These are phyloP conservation scores for Nothopassalora personata DNA, from an alignment of 2,329 filamentous ascomycete genomes.

Conservation along the genomic window DNA sequence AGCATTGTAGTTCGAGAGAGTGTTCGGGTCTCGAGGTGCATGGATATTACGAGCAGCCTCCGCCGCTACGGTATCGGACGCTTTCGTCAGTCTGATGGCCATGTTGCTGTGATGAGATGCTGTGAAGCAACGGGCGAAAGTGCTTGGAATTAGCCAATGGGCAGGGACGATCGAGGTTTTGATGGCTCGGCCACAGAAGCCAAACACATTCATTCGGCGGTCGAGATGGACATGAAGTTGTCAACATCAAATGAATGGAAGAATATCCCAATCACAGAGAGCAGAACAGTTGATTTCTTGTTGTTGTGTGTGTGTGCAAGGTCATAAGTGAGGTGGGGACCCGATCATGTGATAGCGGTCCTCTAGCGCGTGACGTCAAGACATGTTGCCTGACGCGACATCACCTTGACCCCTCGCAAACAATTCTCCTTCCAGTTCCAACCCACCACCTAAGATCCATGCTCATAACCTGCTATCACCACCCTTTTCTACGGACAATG, in stretches of 20 bases:
- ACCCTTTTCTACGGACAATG: too few relatives aligned
- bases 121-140: slow-evolving; percentile 2
- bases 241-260: background rate
- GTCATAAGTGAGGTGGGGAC: too few relatives aligned
- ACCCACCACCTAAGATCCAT: too few relatives aligned
- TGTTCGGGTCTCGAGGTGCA: slow-evolving; percentile 66
- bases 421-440: too few relatives aligned
- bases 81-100: slow-evolving; percentile 21
- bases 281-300: too few relatives aligned
- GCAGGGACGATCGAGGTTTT: background rate
- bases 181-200: slow-evolving; percentile 7
- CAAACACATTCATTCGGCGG: slow-evolving; percentile 12
- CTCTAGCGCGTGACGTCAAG: too few relatives aligned
- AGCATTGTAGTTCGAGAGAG: slow-evolving; percentile 82
- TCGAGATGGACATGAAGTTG: background rate
- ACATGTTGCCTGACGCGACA: too few relatives aligned
- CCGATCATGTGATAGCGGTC: too few relatives aligned
- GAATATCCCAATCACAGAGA: too few relatives aligned
- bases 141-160: background rate
- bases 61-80: slow-evolving; percentile 21
- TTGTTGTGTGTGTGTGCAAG: too few relatives aligned
- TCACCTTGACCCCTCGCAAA: too few relatives aligned
- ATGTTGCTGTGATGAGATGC: slow-evolving; percentile 11
- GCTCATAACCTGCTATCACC: too few relatives aligned
- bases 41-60: slow-evolving; percentile 31